Percentiles rank a stretch among this genome's conserved stretches.
phyloP scores from a whole-genome alignment of 768 basidiomycete species.

The Galerina sulciceps region DNA sequence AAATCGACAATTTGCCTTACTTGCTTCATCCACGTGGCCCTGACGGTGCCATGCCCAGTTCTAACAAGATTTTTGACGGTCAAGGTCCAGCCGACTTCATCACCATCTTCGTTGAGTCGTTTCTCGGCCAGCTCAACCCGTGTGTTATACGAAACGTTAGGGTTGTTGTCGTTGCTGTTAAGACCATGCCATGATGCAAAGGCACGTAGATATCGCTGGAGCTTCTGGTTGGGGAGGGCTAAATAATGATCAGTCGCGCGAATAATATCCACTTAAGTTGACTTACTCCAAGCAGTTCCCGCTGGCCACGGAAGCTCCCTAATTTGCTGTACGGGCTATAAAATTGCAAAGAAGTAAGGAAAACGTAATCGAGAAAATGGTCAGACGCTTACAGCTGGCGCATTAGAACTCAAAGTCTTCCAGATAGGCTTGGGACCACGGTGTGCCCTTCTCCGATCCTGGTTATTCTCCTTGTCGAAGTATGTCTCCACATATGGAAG shows the following conservation, averaged over 20 bases:
- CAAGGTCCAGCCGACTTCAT: constrained; percentile 38
- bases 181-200: constrained; percentile 46
- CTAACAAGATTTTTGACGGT: constrained; percentile 34
- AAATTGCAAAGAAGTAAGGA: background rate
- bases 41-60: constrained; percentile 17
- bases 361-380: background rate
- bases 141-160: constrained; percentile 45
- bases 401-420: constrained; percentile 37
- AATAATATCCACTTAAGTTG: background rate
- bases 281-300: constrained; percentile 36
- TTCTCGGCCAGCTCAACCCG: constrained; percentile 52
- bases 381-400: constrained; percentile 30
- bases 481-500: constrained; percentile 34
- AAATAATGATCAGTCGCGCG: background rate
- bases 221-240: constrained; percentile 38
- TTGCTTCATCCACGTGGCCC: constrained; percentile 41
- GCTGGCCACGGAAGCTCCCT: constrained; percentile 35
- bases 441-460: constrained; percentile 29
- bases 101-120: constrained; percentile 26
- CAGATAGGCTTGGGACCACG: constrained; percentile 42
- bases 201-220: constrained; percentile 42
- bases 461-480: constrained; percentile 20
- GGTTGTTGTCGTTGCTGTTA: constrained; percentile 46
- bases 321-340: constrained; percentile 34
- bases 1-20: constrained; percentile 19